phyloP scores from a whole-genome alignment of 176 grass and related monocot species.

The Eleusine indica region DNA sequence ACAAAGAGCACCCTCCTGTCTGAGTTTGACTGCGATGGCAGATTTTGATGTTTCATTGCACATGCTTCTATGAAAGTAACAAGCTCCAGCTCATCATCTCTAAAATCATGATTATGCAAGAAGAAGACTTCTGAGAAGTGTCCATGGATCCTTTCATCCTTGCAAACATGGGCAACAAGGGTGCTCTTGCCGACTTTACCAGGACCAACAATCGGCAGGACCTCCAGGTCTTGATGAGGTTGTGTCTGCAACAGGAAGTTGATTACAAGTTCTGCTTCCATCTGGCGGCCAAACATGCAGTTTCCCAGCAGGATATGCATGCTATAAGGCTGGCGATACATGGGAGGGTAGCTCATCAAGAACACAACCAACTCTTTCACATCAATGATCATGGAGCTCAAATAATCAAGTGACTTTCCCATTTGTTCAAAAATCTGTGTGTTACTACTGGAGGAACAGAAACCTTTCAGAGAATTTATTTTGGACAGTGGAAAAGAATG shows the following conservation, averaged over 20 bases:
- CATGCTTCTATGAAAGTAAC: neutral
- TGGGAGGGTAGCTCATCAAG: neutral
- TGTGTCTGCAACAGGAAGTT: neutral
- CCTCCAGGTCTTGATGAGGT: neutral
- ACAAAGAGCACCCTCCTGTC: neutral
- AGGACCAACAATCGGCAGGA: neutral
- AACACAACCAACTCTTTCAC: neutral
- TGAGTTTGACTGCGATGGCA: neutral
- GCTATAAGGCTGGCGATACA: neutral
- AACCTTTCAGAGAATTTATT: neutral
- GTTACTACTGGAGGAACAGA: neutral
- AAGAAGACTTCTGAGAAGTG: neutral
- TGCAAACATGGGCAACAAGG: neutral
- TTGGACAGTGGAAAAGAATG: neutral
- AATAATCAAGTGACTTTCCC: neutral
- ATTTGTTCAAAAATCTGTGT: neutral
- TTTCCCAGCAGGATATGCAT: neutral
- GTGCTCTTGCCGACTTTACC: neutral
- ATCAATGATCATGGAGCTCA: conserved; percentile 2
- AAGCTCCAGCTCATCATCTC: neutral
- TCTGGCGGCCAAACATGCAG: neutral
- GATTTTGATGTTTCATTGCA: neutral
- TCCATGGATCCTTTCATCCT: neutral
- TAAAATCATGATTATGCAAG: neutral
- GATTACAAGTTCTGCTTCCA: neutral